Evolutionary conservation across 108 stramenopile species (phyloP), one percentile per base, ranked within the genome.

Genomic region (Nitzschia palea): DNA sequence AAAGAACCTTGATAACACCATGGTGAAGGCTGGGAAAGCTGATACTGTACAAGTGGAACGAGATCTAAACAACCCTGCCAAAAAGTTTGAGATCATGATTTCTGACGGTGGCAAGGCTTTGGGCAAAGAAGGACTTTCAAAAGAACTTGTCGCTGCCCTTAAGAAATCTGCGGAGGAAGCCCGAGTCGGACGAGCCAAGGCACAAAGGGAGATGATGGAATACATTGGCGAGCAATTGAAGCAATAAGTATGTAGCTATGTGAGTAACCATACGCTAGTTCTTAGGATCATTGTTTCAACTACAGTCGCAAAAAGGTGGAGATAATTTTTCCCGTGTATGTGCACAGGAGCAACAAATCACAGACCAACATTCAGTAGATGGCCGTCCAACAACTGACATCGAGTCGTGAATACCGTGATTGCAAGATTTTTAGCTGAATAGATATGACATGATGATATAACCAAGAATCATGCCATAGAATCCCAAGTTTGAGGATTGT

Each of bases 401-500:
- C n/a, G n/a, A n/a, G n/a, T n/a, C n/a, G n/a, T n/a, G n/a, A n/a
- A n/a, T n/a, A n/a, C n/a, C n/a, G n/a, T n/a, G n/a, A n/a, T n/a
- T n/a, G n/a, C n/a, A n/a, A n/a, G n/a, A 42, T 23, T 36, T 44
- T 42, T 71, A 67, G 43, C 74, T 86, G 62, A 95, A 92, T 34
- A 92, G 65, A 70, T 95, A 95, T 0, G 89, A 85, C 55, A 95
- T 84, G 54, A 86, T 85, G 71, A 95, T 88, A 70, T 95, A 95
- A 3, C 94, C 94, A 44, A 95, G 68, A 66, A 95, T 95, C 94
- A 95, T 90, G 25, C 80, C 76, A 62, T 95, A 95, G 70, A 95
- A 95, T 14, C 94, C 94, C 55, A 87, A 65, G 58, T 86, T 87
- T 40, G 83, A 84, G 31, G 71, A 66, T 60, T 87, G 76, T 50